Percentiles rank a stretch among this genome's conserved stretches.
Evolutionary conservation across 352 stramenopile genomes (phyloP).

Genomic region (Thalassiosira ordinaria): DNA sequence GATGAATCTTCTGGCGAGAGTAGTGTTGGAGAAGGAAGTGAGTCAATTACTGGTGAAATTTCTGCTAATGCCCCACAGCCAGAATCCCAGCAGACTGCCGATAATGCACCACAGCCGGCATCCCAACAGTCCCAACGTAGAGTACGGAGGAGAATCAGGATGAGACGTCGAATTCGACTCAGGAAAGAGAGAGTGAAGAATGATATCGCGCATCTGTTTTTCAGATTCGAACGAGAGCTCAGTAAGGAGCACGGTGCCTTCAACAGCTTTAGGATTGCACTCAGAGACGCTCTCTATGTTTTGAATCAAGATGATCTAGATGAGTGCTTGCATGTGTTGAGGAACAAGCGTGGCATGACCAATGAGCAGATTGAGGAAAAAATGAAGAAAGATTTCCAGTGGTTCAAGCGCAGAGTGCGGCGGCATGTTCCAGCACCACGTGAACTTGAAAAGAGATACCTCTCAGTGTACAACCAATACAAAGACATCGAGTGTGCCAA

Average conservation of each 20-base stretch:
- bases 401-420: constrained; percentile 17
- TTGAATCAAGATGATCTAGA: constrained; percentile 40
- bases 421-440: constrained; percentile 15
- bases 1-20: background rate
- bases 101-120: too few species aligned
- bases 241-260: constrained; percentile 37
- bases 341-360: background rate
- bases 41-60: too few species aligned
- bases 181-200: constrained; percentile 28
- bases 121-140: too few species aligned
- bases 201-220: constrained; percentile 37
- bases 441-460: constrained; percentile 18
- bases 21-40: background rate
- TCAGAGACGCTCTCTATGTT: constrained; percentile 32
- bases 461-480: constrained; percentile 1
- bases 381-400: constrained; percentile 11
- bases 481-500: constrained; percentile 19
- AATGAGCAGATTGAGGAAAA: constrained; percentile 24
- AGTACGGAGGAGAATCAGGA: background rate
- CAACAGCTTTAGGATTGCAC: constrained; percentile 7
- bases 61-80: too few species aligned
- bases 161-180: background rate
- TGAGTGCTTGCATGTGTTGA: constrained; percentile 17
- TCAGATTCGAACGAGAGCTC: constrained; percentile 20
- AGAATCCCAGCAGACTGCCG: too few species aligned